A percentile compares a stretch with the other conserved stretches of the same genome.
Evolutionary conservation across 305 asterid species (phyloP).

Genomic region (Coffea humblotiana): DNA sequence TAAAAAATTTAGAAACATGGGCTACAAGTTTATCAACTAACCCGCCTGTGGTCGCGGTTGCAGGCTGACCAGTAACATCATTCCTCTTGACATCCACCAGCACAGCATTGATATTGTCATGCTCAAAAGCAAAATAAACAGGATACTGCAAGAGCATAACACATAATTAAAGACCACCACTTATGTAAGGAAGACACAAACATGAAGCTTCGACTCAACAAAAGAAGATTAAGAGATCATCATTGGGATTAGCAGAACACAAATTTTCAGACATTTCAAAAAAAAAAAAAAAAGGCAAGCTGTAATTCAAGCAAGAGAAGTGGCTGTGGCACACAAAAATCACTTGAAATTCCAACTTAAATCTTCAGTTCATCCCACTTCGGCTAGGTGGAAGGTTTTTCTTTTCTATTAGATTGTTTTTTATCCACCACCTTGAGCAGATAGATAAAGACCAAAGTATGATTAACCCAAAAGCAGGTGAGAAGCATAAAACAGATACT

Average conservation of each 20-base stretch:
- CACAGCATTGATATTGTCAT: slow-evolving; percentile 61
- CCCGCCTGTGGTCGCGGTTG: slow-evolving; percentile 99
- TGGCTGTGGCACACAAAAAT: neutral
- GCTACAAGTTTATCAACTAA: slow-evolving; percentile 47
- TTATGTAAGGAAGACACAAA: neutral
- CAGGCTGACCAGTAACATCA: slow-evolving; percentile 69
- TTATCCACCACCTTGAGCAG: neutral
- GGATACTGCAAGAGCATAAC: slow-evolving; percentile 70
- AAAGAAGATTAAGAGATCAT: neutral
- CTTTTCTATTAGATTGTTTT: neutral
- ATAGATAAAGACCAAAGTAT: neutral
- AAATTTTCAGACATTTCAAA: neutral
- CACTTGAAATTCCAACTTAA: neutral
- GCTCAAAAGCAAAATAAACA: slow-evolving; percentile 95
- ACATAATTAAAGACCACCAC: neutral
- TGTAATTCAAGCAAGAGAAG: neutral
- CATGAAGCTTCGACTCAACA: neutral
- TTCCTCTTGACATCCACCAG: slow-evolving; percentile 56
- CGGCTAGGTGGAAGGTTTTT: neutral
- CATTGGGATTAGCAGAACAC: neutral
- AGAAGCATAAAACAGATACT: neutral
- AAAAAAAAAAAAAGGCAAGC: neutral
- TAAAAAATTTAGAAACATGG: neutral
- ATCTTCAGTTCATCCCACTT: neutral
- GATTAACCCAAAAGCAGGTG: neutral